Evolutionary conservation across 306 rosid genomes (phyloP).

Genomic region (Quercus rubra): DNA sequence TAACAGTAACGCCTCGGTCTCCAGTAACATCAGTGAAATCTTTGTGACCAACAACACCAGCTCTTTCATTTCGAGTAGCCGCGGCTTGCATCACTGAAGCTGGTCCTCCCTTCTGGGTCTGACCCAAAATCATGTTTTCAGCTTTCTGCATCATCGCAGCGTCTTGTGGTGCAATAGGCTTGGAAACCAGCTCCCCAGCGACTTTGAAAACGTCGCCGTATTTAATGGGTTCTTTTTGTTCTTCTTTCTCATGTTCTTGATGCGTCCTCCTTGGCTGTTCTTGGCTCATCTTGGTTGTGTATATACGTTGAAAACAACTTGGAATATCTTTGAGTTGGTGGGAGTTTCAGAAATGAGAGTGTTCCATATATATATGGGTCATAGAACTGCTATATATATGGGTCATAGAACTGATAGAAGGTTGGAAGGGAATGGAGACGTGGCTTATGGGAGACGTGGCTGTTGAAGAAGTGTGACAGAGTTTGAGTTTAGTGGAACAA

Average conservation of each 20-base stretch:
- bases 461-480: not conserved
- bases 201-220: slow-evolving; percentile 65
- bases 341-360: not conserved
- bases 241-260: slow-evolving; percentile 7
- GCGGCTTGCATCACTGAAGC: slow-evolving; percentile 70
- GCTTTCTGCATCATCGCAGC: slow-evolving; percentile 89
- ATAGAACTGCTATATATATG: not conserved
- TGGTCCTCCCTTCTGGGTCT: slow-evolving; percentile 51
- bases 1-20: slow-evolving; percentile 52
- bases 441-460: slow-evolving; percentile 8
- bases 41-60: slow-evolving; percentile 42
- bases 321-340: not conserved
- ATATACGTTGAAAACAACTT: not conserved
- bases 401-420: not conserved
- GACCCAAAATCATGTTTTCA: slow-evolving; percentile 49
- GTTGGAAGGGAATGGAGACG: not conserved
- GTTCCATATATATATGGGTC: too few species aligned
- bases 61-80: slow-evolving; percentile 48
- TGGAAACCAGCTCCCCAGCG: slow-evolving; percentile 51
- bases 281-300: slow-evolving; percentile 47
- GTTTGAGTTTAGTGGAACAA: not conserved
- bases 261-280: slow-evolving; percentile 41
- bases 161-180: slow-evolving; percentile 58
- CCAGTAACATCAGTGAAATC: slow-evolving; percentile 46
- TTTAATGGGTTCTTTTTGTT: slow-evolving; percentile 38